Percentiles rank a stretch among this genome's conserved stretches.
These are phyloP conservation scores for Tardiomyces blankii DNA, from an alignment of 1,139 yeast genomes.

Conservation along the genomic window DNA sequence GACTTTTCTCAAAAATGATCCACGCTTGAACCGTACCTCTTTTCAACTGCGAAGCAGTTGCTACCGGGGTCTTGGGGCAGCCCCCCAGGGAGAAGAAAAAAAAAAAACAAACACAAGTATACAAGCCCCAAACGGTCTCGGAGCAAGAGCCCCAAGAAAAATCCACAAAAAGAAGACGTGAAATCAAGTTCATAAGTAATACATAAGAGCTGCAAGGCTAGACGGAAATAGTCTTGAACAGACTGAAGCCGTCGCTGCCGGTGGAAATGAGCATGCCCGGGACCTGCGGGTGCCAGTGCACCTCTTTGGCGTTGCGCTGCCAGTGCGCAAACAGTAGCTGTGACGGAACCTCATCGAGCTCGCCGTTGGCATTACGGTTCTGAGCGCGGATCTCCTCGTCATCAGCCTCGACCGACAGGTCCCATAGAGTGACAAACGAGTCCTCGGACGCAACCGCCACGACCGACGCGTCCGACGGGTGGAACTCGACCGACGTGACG, in stretches of 20 bases:
- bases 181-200: background rate
- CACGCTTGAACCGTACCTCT: too few relatives aligned
- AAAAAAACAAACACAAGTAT: too few relatives aligned
- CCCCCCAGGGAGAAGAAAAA: too few relatives aligned
- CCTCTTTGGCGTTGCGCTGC: slow-evolving; percentile 97
- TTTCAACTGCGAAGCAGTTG: too few relatives aligned
- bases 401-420: slow-evolving; percentile 92
- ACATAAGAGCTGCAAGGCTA: background rate
- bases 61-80: too few relatives aligned
- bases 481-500: slow-evolving; percentile 85
- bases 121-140: too few relatives aligned
- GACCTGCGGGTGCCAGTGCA: slow-evolving; percentile 94
- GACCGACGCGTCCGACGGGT: slow-evolving; percentile 91
- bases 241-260: slow-evolving; percentile 87
- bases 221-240: slow-evolving; percentile 75
- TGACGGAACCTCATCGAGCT: slow-evolving; percentile 85
- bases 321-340: slow-evolving; percentile 94
- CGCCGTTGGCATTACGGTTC: slow-evolving; percentile 53
- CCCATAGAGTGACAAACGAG: slow-evolving; percentile 95
- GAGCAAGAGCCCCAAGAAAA: too few relatives aligned
- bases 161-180: too few relatives aligned
- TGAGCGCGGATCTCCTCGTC: slow-evolving; percentile 87
- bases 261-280: slow-evolving; percentile 94
- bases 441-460: slow-evolving; percentile 95
- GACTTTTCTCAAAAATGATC: too few relatives aligned